Base-by-base conservation (phyloP, 1,139 yeast species). In the Lodderomyces pseudojiufengensis region DNA sequence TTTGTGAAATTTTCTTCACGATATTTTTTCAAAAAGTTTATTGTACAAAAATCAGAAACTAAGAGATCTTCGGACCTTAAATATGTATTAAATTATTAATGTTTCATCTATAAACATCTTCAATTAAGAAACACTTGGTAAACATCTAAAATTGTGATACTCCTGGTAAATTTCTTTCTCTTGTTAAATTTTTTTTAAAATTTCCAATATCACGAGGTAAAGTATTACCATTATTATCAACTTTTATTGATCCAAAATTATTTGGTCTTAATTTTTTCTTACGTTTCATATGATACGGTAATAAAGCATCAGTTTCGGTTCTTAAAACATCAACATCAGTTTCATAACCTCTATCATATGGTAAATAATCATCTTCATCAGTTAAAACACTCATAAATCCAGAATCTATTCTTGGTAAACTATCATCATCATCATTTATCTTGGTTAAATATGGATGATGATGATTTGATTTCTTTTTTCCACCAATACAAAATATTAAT, bases 261-360 rank as follows among this genome's bases (percentile, higher is more conserved):
- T 33, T 34, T 37, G 39, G 39, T 28, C 32, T 36, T 5, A 39
- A 41, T 28, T 37, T 39, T 29, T 39, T 46, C 33, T 45, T 50
- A 32, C 47, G 52, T 10, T 44, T 44, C 4, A 54, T 54, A 32
- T 50, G 42, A 25, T 45, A 37, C 4, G 70, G 66, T 12, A 65
- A 44, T 22, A 68, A 52, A 20, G 44, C 59, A 26, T 65, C 70
- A 16, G 52, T 45, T 41, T 66, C 74, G 11, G 51, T 47, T 8
- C 62, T 44, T 12, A 58, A 41, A 42, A 61, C 55, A 43, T 67
- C 75, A 35, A 63, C 65, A 43, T 70, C 76, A 4, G 74, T 70
- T 44, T 70, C 76, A 44, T 70, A 70, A 1, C 76, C 76, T 27
- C 63, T 47, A 43, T 69, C 75, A 39, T 48, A 52, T 4, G 47